phyloP scores from a whole-genome alignment of 2,329 filamentous ascomycete species.

The Paecilomyces formosus region DNA sequence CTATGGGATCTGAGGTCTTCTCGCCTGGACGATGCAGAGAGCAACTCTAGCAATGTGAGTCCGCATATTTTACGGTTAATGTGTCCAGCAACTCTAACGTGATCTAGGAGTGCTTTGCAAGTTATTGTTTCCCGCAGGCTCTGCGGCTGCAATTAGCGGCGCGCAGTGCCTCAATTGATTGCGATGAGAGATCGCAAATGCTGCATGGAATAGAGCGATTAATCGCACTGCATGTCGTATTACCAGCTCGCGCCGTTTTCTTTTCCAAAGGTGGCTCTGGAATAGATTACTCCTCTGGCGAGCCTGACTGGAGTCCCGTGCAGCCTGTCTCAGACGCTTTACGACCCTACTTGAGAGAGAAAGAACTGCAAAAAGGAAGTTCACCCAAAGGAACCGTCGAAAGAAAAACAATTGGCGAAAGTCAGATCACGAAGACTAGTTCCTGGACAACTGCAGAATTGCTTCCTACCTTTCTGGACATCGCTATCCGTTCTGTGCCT shows the following conservation, averaged over 20 bases:
- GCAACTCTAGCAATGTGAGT: slow-evolving; percentile 27
- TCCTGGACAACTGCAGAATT: slow-evolving; percentile 25
- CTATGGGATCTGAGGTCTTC: slow-evolving; percentile 32
- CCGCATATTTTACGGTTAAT: neutral
- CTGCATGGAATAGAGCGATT: slow-evolving; percentile 28
- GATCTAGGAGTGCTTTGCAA: slow-evolving; percentile 20
- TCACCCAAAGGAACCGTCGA: neutral
- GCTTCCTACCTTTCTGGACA: slow-evolving; percentile 37
- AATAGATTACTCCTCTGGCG: slow-evolving; percentile 25
- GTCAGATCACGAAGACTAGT: neutral
- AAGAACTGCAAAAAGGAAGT: neutral
- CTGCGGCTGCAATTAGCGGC: slow-evolving; percentile 24
- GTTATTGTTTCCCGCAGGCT: slow-evolving; percentile 26
- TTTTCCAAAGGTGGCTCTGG: slow-evolving; percentile 25
- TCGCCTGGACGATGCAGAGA: slow-evolving; percentile 23
- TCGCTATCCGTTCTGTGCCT: slow-evolving; percentile 39
- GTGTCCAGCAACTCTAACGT: slow-evolving; percentile 7
- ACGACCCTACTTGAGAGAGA: slow-evolving; percentile 24
- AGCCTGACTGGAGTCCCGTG: slow-evolving; percentile 26
- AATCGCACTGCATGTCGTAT: slow-evolving; percentile 34
- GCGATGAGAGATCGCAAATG: slow-evolving; percentile 23
- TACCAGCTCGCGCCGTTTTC: slow-evolving; percentile 32
- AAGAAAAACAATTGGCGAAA: neutral
- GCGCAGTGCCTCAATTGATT: slow-evolving; percentile 18
- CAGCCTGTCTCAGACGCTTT: slow-evolving; percentile 29